phyloP scores from a whole-genome alignment of 2,329 filamentous ascomycete genomes.

The Eurotiales sp. region DNA sequence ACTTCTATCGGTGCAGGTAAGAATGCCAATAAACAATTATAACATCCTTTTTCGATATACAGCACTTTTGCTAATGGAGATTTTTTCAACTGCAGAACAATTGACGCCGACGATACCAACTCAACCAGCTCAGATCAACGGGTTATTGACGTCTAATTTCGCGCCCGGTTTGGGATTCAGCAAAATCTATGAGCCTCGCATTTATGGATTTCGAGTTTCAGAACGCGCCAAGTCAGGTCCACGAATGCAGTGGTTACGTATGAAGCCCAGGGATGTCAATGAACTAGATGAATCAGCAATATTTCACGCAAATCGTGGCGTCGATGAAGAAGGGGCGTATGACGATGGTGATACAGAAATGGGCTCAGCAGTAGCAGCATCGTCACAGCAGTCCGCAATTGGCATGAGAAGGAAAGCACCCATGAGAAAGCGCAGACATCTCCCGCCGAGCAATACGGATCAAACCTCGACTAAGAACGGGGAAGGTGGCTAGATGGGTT shows the following conservation, averaged over 20 bases:
- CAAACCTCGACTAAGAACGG: conserved; percentile 34
- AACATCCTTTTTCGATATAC: conserved; percentile 27
- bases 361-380: conserved; percentile 23
- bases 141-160: conserved; percentile 80
- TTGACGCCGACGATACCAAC: conserved; percentile 28
- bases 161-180: conserved; percentile 77
- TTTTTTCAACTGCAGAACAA: conserved; percentile 27
- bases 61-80: conserved; percentile 22
- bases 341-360: conserved; percentile 40
- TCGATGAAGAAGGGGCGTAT: conserved; percentile 29
- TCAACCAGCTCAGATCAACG: conserved; percentile 66
- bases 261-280: conserved; percentile 72
- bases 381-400: conserved; percentile 36
- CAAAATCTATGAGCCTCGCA: conserved; percentile 89
- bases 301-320: conserved; percentile 32
- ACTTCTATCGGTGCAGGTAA: conserved; percentile 20
- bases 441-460: conserved; percentile 22
- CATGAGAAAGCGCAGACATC: conserved; percentile 36
- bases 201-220: conserved; percentile 94
- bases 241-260: conserved; percentile 93
- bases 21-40: conserved; percentile 27
- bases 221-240: conserved; percentile 86
- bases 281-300: conserved; percentile 71
- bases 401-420: conserved; percentile 41
- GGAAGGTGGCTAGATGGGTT: conserved; percentile 18